Evolutionary conservation across 2,329 filamentous ascomycete species (phyloP), one percentile per base, ranked within the genome.

Genomic region (Paecilomyces fulvus): DNA sequence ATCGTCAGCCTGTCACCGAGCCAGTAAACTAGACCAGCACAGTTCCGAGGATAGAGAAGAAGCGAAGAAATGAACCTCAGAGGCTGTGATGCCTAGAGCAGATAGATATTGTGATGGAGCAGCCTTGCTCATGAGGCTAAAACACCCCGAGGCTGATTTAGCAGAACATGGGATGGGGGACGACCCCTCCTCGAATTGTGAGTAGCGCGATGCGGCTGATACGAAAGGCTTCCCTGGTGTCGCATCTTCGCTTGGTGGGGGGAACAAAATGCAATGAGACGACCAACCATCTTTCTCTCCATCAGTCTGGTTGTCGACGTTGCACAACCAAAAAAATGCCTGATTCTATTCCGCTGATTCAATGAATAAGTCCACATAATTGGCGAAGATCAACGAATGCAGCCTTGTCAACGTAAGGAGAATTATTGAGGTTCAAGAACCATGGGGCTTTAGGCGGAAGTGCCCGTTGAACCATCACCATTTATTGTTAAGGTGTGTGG

Each of bases 291-390:
- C 10, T 58, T 58, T 2, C 52, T 51, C 5, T 59, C 55, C 2
- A 56, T 63, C 8, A 63, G 60, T 7, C 63, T 25, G 2, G 37
- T 55, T 8, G 58, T 62, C 1, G 61, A 54, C 0, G 67, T 28
- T 28, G 25, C 25, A 28, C 25, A 28, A 28, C 21, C 21, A 7
- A 28, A 28, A 28, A 28, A 6, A 28, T 3, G 25, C 4, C 25
- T 28, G 67, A 70, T 70, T 43, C 60, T 63, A 23, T 66, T 63
- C 14, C 64, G 52, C 50, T 64, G 67, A 25, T 1, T 50, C 23
- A 17, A 50, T 23, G 14, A 9, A 20, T 25, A 51, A 20, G 1
- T 9, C 6, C 11, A 6, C 10, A 5, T 23, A 30, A 25, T 17
- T 17, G 3, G 37, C 1, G 12, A 17, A 17, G 17, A 43, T 43